A percentile compares a stretch with the other conserved stretches of the same genome.
Conservation (phyloP, 345 rosid species). For the Euphorbia lathyris region DNA sequence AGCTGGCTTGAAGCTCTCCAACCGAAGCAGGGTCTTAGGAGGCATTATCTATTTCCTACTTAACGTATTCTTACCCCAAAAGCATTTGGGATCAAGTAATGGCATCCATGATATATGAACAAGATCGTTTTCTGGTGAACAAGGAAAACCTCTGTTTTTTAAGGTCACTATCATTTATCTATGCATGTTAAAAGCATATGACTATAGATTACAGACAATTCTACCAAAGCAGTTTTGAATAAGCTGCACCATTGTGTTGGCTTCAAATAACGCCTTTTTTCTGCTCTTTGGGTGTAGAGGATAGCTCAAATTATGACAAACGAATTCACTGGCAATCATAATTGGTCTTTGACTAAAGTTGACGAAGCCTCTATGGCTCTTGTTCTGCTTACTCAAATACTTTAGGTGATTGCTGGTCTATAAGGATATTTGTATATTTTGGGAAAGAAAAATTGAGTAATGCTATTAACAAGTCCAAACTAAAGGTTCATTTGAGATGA, state of each 20-base stretch:
- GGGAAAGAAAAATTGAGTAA: neutral
- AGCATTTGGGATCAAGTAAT: neutral
- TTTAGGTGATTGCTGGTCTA: conserved; percentile 1
- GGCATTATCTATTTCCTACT: neutral
- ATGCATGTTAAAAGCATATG: neutral
- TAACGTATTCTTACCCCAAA: neutral
- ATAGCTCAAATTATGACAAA: neutral
- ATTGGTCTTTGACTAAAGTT: neutral
- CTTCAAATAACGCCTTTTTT: too few relatives aligned
- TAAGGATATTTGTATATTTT: neutral
- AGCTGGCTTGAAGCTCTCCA: neutral
- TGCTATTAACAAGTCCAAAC: neutral
- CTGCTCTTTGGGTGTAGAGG: too few relatives aligned
- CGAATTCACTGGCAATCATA: neutral
- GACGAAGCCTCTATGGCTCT: neutral
- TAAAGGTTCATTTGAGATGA: neutral
- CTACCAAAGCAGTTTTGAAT: too few relatives aligned
- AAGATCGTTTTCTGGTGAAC: too few relatives aligned
- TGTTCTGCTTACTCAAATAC: neutral
- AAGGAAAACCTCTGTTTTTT: neutral
- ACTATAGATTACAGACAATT: too few relatives aligned
- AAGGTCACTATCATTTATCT: too few relatives aligned
- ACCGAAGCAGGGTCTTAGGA: neutral
- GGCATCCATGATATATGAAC: too few relatives aligned
- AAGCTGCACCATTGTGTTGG: too few relatives aligned